Percentiles rank a stretch among this genome's conserved stretches.
Conservation (phyloP, 495 filamentous ascomycete genomes). For the Thozetella sp. region DNA sequence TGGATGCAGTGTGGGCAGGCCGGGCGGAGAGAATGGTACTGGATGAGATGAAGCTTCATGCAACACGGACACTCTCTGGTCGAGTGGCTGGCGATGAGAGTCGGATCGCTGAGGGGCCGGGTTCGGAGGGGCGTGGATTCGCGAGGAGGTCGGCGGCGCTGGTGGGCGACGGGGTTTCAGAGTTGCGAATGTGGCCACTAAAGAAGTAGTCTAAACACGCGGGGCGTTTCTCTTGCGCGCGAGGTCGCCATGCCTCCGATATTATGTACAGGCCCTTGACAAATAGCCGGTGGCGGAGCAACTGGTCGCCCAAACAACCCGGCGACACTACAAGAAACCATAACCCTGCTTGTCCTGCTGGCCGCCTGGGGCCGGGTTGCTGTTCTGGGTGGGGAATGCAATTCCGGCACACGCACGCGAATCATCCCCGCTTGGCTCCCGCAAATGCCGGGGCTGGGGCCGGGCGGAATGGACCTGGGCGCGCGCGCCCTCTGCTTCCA, state of each 20-base stretch:
- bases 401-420: background rate
- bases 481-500: too few relatives aligned
- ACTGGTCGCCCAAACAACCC: background rate
- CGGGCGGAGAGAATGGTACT: background rate
- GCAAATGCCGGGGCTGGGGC: background rate
- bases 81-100: background rate
- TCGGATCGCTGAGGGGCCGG: background rate
- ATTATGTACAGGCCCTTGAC: background rate
- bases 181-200: background rate
- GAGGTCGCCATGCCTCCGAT: background rate
- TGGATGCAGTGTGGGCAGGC: too few relatives aligned
- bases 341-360: background rate
- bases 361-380: too few relatives aligned
- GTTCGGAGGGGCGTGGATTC: background rate
- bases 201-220: background rate
- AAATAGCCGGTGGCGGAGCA: background rate
- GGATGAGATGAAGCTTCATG: slow-evolving; percentile 2
- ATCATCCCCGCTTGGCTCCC: background rate
- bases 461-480: too few relatives aligned
- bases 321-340: background rate
- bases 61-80: background rate
- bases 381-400: background rate
- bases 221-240: background rate
- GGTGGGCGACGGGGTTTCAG: background rate
- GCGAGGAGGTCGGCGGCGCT: background rate